These are phyloP conservation scores for Xylaria longipes DNA, from an alignment of 495 filamentous ascomycete species.

Conservation along the genomic window DNA sequence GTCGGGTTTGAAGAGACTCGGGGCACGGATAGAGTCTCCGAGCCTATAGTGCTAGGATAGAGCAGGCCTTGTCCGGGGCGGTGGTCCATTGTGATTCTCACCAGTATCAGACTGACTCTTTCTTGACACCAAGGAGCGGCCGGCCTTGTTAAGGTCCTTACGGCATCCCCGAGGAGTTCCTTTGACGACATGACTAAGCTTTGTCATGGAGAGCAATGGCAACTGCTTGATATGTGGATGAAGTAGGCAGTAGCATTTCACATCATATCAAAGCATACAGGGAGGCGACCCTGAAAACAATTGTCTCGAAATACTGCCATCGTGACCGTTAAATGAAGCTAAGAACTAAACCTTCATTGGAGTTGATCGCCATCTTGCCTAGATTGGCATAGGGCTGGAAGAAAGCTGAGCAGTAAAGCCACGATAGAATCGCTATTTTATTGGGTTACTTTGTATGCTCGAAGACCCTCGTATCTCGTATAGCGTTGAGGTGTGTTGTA, in stretches of 20 bases:
- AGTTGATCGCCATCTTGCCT: not conserved
- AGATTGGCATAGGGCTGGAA: not conserved
- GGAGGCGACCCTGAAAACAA: not conserved
- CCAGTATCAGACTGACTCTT: not conserved
- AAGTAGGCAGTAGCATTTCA: not conserved
- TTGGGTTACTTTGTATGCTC: not conserved
- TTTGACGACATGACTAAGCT: constrained; percentile 26
- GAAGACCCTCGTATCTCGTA: not conserved
- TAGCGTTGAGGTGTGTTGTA: not conserved
- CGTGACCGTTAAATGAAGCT: not conserved
- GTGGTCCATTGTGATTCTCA: not conserved
- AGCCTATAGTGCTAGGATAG: not conserved
- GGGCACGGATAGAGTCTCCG: not conserved
- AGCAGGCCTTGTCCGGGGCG: not conserved
- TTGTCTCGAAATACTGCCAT: not conserved
- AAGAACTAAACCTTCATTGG: not conserved
- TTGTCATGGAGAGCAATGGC: not conserved
- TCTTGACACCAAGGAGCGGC: constrained; percentile 19
- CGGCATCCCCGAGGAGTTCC: constrained; percentile 18
- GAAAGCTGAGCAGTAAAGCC: not conserved
- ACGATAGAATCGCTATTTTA: not conserved
- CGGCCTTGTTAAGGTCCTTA: constrained; percentile 17
- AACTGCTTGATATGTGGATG: not conserved
- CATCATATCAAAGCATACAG: not conserved
- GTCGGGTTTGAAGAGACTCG: constrained; percentile 21